Evolutionary conservation across 768 basidiomycete genomes (phyloP), one percentile per base, ranked within the genome.

Genomic region (Thelephora ganbajun): DNA sequence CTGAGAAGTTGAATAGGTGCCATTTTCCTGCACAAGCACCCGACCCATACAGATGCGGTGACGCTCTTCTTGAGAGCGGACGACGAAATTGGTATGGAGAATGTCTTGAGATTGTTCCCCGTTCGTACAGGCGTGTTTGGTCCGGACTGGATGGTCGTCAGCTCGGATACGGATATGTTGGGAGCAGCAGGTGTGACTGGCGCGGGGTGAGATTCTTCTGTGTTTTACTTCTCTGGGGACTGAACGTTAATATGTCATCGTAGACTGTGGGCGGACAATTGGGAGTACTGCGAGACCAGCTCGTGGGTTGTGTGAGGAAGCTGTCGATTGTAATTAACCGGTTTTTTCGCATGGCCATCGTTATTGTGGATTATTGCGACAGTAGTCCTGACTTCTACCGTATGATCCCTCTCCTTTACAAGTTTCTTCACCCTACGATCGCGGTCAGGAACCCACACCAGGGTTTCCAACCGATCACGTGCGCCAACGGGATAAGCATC

Each of bases 61-160:
- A 59, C 65, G 35, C 61, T 89, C 6, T 77, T 89, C 53, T 62
- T 91, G 20, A 64, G 79, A 12, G 77, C 75, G 13, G 72, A 74
- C 3, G 77, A 80, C 52, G 53, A 55, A 0, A 54, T 60, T 1
- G 80, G 79, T 2, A 65, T 89, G 3, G 91, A 93, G 60, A 68
- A 79, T 46, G 77, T 73, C 1, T 60, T 72, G 1, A 73, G 83
- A 41, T 63, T 91, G n/a, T 84, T 93, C 57, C 90, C 91, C 3
- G 73, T 87, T 20, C 76, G 91, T 16, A 94, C 90, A 2, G 88
- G 88, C 3, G 69, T 90, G 2, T 61, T 77, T 7, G 69, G 74
- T 1, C 85, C 88, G 1, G 84, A 88, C 55, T 93, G 89, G 86
- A 54, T 88, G 5, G 69, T 88, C 14, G 66, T 80, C 3, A 71